Base-by-base conservation (phyloP, 352 stramenopile species). In the Thalassiosira hispida region DNA sequence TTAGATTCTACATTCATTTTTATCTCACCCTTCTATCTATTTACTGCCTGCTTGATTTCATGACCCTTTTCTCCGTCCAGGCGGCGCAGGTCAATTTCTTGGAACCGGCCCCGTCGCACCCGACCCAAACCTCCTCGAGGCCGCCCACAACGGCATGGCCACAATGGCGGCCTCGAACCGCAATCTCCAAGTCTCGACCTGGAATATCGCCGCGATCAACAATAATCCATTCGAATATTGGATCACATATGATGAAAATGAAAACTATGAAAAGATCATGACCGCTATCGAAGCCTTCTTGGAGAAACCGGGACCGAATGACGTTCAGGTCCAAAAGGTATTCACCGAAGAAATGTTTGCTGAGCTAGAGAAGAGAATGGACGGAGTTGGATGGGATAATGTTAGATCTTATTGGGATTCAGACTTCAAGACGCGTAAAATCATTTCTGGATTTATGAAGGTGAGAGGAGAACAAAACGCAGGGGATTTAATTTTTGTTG, bases 221-320 rank as follows among this genome's bases (percentile, higher is more conserved):
- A 96, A 96, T 81, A 96, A 96, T 75, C 93, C 93, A 11, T 96
- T 96, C 68, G 93, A 96, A 81, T 96, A 96, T 72, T 96, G 93
- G 93, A 94, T 96, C 27, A 95, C 92, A 11, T 91, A 93, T 63
- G 73, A 92, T 33, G 87, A 93, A 68, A 88, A 93, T 80, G 70
- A 72, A 11, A 81, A 70, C 18, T 96, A 96, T 77, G 85, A 95
- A 61, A 67, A 87, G 35, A 78, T 96, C 29, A 96, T 96, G 93
- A 75, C 85, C 11, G 74, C 91, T 20, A 87, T 96, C 65, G 88
- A 95, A 73, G 52, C 68, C 9, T 95, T 96, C 67, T 77, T 96
- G n/a, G 75, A 92, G 60, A 71, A 75, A 46, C 90, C 91, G 1
- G 84, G 79, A 14, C 81, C 91, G 6, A 86, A 89, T 8, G 92